A percentile compares a stretch with the other conserved stretches of the same genome.
These are phyloP conservation scores for Diaporthe longicolla DNA, from an alignment of 2,329 filamentous ascomycete species.

Conservation along the genomic window DNA sequence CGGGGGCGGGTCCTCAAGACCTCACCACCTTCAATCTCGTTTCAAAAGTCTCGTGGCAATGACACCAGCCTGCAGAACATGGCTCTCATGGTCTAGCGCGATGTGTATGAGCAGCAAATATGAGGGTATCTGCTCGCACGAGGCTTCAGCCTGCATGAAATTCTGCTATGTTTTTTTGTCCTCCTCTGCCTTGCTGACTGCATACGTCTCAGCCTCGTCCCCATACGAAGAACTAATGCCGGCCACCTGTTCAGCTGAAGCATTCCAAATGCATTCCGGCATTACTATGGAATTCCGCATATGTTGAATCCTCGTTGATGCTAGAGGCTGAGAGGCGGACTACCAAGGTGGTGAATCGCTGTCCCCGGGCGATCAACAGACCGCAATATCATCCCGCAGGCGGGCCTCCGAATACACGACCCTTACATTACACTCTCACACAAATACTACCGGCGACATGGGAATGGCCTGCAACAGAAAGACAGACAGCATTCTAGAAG, in stretches of 20 bases:
- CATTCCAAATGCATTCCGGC: neutral
- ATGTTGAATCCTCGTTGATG: neutral
- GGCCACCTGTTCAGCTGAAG: neutral
- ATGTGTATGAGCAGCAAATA: neutral
- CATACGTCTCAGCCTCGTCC: neutral
- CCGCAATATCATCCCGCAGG: neutral
- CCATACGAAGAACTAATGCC: neutral
- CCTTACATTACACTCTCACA: neutral
- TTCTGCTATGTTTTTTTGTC: neutral
- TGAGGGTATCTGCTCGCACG: too few species aligned
- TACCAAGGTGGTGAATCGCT: neutral
- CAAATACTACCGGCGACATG: neutral
- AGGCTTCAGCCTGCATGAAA: neutral
- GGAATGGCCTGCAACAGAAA: neutral
- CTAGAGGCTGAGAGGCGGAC: neutral
- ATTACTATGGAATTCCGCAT: neutral
- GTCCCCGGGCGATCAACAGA: neutral
- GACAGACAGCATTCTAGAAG: constrained; percentile 1
- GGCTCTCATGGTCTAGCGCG: neutral
- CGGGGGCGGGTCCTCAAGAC: neutral
- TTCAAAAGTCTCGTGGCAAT: neutral
- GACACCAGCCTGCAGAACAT: neutral
- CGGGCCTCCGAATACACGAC: neutral
- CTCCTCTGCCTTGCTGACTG: neutral
- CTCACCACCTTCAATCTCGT: constrained; percentile 7